phyloP scores from a whole-genome alignment of 2,329 filamentous ascomycete species.

The Fusarium chaquense region DNA sequence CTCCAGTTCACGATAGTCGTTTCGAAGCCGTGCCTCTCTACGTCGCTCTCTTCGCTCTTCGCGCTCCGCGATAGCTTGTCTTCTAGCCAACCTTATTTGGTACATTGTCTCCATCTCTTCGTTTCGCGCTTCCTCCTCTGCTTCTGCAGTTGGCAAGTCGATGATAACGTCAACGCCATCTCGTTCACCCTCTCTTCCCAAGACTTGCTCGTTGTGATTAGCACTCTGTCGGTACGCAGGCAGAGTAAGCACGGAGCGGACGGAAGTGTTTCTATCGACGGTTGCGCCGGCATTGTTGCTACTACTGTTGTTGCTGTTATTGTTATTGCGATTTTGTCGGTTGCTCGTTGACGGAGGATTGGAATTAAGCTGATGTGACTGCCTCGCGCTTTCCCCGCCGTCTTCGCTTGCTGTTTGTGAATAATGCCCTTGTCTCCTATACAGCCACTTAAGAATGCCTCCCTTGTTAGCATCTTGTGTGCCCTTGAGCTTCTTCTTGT shows the following conservation, averaged over 20 bases:
- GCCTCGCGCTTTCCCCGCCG: constrained; percentile 39
- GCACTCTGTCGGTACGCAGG: constrained; percentile 84
- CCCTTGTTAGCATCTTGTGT: constrained; percentile 36
- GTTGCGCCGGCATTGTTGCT: constrained; percentile 49
- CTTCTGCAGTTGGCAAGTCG: constrained; percentile 83
- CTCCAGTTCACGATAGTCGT: constrained; percentile 77
- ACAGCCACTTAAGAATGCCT: constrained; percentile 35
- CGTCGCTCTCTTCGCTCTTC: constrained; percentile 79
- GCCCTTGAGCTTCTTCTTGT: constrained; percentile 35
- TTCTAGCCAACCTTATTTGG: constrained; percentile 84
- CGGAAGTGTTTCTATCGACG: constrained; percentile 84
- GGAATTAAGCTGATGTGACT: constrained; percentile 47
- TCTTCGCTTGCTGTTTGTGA: constrained; percentile 51
- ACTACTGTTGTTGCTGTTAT: constrained; percentile 18
- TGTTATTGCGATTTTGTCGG: constrained; percentile 33
- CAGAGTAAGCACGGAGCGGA: constrained; percentile 94
- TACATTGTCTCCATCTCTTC: constrained; percentile 94
- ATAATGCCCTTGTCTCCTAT: constrained; percentile 43
- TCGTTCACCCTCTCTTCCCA: constrained; percentile 90
- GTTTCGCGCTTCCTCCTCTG: constrained; percentile 82
- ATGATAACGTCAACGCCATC: constrained; percentile 92
- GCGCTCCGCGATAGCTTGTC: constrained; percentile 80
- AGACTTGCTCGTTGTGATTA: constrained; percentile 80
- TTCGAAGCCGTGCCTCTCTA: constrained; percentile 76
- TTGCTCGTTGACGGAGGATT: constrained; percentile 30